Base-by-base conservation (phyloP, 139 green algal species). In the Ettlia oleoabundans region DNA sequence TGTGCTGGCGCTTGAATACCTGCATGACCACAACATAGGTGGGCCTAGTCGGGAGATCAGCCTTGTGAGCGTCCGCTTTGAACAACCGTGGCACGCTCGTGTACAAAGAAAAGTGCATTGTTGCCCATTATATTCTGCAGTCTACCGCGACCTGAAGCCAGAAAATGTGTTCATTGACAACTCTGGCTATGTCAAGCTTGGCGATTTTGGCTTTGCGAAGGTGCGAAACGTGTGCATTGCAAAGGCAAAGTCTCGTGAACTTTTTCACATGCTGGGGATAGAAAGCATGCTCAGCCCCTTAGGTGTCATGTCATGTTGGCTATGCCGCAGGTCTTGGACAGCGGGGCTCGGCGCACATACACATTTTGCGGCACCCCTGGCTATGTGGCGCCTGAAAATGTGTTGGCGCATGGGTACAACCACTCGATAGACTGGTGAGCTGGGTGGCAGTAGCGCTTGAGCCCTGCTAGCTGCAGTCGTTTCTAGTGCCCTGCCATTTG, bases 161-260 rank as follows among this genome's bases (percentile, higher is more conserved):
- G 96, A 99, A 83, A 99, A 99, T 82, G 93, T 99, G 2, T 97
- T 99, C 86, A 95, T 99, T 35, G 95, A 98, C 71, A 43, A 83
- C 24, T 77, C 93, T 47, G 95, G 96, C 63, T 97, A 95, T 83
- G 89, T 94, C 78, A 98, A 98, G 89, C 90, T 99, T 19, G 96
- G 94, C 22, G 96, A 99, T 81, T 99, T 99, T 93, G 96, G 96
- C 19, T 99, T 99, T 86, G 95, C 95, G 40, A 98, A 98, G 90
- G 84, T 74, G 24, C 30, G n/a, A n/a, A n/a, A n/a, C n/a, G n/a
- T n/a, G n/a, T n/a, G n/a, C n/a, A n/a, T n/a, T n/a, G n/a, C n/a
- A n/a, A n/a, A n/a, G n/a, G n/a, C n/a, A n/a, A n/a, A n/a, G n/a
- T n/a, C n/a, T n/a, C n/a, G n/a, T n/a, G n/a, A n/a, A n/a, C n/a